phyloP scores from a whole-genome alignment of 2,329 filamentous ascomycete species.

The Aspergillus tanneri region DNA sequence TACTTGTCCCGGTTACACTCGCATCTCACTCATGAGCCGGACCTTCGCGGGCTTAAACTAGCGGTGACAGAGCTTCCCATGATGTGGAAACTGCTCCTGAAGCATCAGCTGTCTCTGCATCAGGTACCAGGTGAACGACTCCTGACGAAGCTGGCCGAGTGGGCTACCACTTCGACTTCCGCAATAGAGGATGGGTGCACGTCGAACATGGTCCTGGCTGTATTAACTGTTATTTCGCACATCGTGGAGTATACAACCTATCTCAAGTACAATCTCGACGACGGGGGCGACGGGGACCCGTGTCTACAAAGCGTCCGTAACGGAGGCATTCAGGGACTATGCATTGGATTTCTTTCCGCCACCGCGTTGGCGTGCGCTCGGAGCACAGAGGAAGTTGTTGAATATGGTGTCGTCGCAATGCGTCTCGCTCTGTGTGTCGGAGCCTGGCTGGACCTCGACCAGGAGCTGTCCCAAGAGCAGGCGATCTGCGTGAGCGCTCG shows the following conservation, averaged over 20 bases:
- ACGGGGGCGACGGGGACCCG: not conserved
- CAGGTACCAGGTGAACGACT: too few relatives aligned
- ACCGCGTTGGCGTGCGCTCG: not conserved
- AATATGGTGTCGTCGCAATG: not conserved
- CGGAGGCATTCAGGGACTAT: not conserved
- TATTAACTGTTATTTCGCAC: not conserved
- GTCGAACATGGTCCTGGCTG: not conserved
- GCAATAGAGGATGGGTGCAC: too few relatives aligned
- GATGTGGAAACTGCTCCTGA: too few relatives aligned
- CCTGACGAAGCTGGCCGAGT: too few relatives aligned
- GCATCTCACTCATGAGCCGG: too few relatives aligned
- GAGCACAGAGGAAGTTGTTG: not conserved
- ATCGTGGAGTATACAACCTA: not conserved
- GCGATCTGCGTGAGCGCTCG: too few relatives aligned
- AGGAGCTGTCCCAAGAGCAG: too few relatives aligned
- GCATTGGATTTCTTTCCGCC: not conserved
- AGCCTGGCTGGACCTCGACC: not conserved
- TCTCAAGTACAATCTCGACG: not conserved
- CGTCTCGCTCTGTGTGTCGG: not conserved
- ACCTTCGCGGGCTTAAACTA: too few relatives aligned
- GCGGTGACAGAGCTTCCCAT: too few relatives aligned
- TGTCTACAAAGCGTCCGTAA: not conserved
- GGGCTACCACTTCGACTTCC: too few relatives aligned
- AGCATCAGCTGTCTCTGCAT: too few relatives aligned
- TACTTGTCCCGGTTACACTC: too few relatives aligned